Conservation (phyloP, 306 rosid species). For the Lagenaria siceraria region DNA sequence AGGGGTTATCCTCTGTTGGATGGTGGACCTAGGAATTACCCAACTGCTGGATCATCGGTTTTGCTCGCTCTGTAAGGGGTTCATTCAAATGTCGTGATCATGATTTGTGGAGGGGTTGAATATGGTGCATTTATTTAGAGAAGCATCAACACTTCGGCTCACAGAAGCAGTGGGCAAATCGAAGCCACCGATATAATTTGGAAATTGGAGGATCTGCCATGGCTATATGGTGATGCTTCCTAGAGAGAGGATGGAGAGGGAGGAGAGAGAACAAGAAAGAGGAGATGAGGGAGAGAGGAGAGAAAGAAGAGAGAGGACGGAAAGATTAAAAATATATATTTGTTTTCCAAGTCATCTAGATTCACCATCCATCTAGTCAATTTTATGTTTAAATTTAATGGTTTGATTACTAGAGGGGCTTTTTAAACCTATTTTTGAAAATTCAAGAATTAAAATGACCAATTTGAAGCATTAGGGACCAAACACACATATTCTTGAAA, state of each 20-base stretch:
- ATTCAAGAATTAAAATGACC: too few relatives aligned
- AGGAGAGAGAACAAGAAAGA: too few relatives aligned
- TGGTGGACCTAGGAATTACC: constrained; percentile 85
- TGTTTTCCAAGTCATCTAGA: too few relatives aligned
- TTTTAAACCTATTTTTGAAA: too few relatives aligned
- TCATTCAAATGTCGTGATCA: constrained; percentile 34
- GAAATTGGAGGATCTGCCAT: constrained; percentile 81
- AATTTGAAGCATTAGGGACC: too few relatives aligned
- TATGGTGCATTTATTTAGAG: constrained; percentile 51
- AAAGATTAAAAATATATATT: too few relatives aligned
- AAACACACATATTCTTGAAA: too few relatives aligned
- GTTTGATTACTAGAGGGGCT: too few relatives aligned
- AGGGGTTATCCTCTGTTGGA: constrained; percentile 44
- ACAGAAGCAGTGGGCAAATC: constrained; percentile 62
- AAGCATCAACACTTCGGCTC: constrained; percentile 47
- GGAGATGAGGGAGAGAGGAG: too few relatives aligned
- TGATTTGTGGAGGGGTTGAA: constrained; percentile 76
- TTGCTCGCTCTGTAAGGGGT: constrained; percentile 50
- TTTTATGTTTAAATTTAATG: too few relatives aligned
- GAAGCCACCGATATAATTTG: constrained; percentile 37
- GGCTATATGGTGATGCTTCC: constrained; percentile 89
- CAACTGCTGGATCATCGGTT: constrained; percentile 73
- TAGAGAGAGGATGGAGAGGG: background rate
- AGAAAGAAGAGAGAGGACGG: too few relatives aligned
- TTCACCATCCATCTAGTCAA: too few relatives aligned